These are phyloP conservation scores for Kwoniella bestiolae DNA, from an alignment of 768 basidiomycete genomes.

Conservation along the genomic window DNA sequence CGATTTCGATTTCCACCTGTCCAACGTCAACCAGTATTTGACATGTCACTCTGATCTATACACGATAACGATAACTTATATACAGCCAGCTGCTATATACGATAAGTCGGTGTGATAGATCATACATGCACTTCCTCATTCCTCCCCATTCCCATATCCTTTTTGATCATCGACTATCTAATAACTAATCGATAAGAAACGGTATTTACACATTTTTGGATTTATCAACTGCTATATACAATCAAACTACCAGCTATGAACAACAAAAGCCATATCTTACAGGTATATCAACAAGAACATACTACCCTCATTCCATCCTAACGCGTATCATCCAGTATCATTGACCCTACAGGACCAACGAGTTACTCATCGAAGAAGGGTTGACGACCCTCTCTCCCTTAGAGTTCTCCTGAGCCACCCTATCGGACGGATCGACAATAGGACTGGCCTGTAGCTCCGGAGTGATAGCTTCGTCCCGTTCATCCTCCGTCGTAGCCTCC, in stretches of 20 bases:
- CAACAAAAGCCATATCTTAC: background rate
- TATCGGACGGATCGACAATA: constrained; percentile 4
- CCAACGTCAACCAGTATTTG: background rate
- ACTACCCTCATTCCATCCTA: background rate
- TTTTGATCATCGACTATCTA: background rate
- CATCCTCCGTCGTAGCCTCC: constrained; percentile 29
- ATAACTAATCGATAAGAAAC: background rate
- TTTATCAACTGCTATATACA: too few relatives aligned
- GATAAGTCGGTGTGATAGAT: background rate
- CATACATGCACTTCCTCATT: constrained; percentile 11
- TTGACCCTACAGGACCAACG: background rate
- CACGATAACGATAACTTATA: too few relatives aligned
- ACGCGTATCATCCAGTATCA: too few relatives aligned
- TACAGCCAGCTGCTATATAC: background rate
- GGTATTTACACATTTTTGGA: background rate
- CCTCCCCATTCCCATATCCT: background rate
- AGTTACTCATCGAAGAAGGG: constrained; percentile 8
- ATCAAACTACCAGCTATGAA: background rate
- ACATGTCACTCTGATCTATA: background rate
- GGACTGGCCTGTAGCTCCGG: constrained; percentile 32
- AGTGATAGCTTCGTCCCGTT: constrained; percentile 26
- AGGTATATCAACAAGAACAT: background rate
- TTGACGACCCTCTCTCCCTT: constrained; percentile 7
- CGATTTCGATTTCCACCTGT: background rate
- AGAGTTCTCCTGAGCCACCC: background rate